Percentiles rank a stretch among this genome's conserved stretches.
Conservation (phyloP, 305 asterid genomes). For the Fraxinus greggii region DNA sequence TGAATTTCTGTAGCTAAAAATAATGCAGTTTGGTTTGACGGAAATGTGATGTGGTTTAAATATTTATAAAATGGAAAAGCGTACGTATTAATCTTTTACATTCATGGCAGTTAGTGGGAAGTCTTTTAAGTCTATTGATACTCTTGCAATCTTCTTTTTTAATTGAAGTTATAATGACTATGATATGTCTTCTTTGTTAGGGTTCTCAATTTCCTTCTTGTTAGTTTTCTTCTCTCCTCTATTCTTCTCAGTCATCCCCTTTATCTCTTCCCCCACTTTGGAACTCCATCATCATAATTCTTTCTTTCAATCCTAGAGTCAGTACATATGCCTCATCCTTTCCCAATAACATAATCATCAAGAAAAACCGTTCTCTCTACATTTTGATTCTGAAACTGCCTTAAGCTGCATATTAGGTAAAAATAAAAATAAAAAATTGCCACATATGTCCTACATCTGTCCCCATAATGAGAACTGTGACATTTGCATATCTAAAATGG, state of each 20-base stretch:
- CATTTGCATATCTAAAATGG: neutral
- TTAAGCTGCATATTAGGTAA: neutral
- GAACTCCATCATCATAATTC: neutral
- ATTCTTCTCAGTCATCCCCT: neutral
- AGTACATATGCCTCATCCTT: neutral
- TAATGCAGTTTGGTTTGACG: neutral
- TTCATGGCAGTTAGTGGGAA: neutral
- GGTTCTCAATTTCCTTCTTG: slow-evolving; percentile 4
- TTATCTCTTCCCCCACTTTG: neutral
- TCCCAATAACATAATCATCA: neutral
- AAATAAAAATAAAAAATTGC: neutral
- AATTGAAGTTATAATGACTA: neutral
- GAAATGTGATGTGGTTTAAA: neutral
- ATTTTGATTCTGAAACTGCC: neutral
- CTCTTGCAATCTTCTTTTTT: neutral
- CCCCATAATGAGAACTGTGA: neutral
- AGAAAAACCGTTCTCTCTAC: neutral
- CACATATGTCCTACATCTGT: neutral
- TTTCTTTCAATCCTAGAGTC: slow-evolving; percentile 11
- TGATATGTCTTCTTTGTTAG: neutral
- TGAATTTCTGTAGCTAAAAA: neutral
- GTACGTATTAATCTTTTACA: neutral
- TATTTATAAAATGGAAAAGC: neutral
- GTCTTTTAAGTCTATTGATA: neutral
- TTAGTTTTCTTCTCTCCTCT: neutral